A percentile compares a stretch with the other conserved stretches of the same genome.
Evolutionary conservation across 2,329 filamentous ascomycete species (phyloP).

Genomic region (Tolypocladium endophyticum): DNA sequence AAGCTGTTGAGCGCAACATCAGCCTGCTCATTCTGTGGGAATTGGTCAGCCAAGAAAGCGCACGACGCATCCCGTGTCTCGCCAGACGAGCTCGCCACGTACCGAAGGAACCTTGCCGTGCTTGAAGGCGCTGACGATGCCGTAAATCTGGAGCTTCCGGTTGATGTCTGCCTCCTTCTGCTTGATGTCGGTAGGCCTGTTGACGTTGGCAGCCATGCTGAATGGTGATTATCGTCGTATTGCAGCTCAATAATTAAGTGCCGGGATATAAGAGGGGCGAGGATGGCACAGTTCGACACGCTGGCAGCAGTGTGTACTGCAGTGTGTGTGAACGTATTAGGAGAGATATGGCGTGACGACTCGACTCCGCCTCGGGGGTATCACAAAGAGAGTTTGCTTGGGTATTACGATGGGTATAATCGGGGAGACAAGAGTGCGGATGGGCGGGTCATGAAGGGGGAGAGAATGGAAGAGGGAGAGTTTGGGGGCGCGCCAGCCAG

Average conservation of each 20-base stretch:
- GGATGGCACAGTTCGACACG: slow-evolving; percentile 1
- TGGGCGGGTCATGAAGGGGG: slow-evolving; percentile 6
- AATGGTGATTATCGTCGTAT: slow-evolving; percentile 4
- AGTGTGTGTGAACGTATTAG: background rate
- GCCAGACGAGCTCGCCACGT: slow-evolving; percentile 24
- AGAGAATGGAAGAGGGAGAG: slow-evolving; percentile 1
- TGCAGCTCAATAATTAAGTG: background rate
- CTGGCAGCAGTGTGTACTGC: background rate
- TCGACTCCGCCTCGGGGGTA: slow-evolving; percentile 11
- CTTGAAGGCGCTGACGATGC: slow-evolving; percentile 77
- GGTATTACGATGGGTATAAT: slow-evolving; percentile 12
- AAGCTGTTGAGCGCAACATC: slow-evolving; percentile 90
- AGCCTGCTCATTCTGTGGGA: slow-evolving; percentile 75
- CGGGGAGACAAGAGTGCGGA: slow-evolving; percentile 2
- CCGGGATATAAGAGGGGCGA: background rate
- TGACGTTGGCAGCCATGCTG: slow-evolving; percentile 43
- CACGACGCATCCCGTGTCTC: background rate
- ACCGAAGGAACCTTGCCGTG: slow-evolving; percentile 85
- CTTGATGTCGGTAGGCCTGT: slow-evolving; percentile 62
- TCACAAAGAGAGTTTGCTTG: slow-evolving; percentile 14
- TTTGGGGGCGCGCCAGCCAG: slow-evolving; percentile 2
- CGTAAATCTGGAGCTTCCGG: slow-evolving; percentile 88
- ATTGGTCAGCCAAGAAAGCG: background rate
- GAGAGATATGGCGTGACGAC: background rate
- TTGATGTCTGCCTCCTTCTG: slow-evolving; percentile 81